These are phyloP conservation scores for Candida methanosorbosa DNA, from an alignment of 805 yeast species.

Conservation along the genomic window DNA sequence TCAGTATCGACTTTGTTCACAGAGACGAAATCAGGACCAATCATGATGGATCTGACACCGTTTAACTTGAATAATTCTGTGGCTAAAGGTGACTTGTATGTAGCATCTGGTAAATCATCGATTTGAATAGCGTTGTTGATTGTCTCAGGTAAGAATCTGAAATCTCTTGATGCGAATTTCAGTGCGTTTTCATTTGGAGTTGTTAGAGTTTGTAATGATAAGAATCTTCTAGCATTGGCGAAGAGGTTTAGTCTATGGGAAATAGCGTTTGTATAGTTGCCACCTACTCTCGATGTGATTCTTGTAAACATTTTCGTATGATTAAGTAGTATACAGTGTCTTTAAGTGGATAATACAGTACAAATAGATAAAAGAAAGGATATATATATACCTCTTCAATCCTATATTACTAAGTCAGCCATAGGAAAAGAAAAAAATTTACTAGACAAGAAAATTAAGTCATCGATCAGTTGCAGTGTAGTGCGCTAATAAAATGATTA, in stretches of 20 bases:
- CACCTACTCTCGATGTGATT: no score
- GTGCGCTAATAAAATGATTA: no score
- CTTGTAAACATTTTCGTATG: neutral
- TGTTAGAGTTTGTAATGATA: conserved; percentile 42
- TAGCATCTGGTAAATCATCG: conserved; percentile 44
- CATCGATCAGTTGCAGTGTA: no score
- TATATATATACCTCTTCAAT: no score
- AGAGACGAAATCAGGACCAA: conserved; percentile 68
- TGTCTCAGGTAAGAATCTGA: conserved; percentile 35
- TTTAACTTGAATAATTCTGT: conserved; percentile 46
- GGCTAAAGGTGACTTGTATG: conserved; percentile 56
- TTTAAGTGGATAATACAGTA: no score
- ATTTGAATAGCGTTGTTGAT: conserved; percentile 38
- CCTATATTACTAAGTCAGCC: no score
- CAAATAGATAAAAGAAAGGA: no score
- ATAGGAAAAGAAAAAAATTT: no score
- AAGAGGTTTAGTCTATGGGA: no score
- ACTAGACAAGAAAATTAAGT: no score
- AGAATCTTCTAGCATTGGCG: no score
- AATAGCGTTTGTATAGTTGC: no score
- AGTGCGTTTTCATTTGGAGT: conserved; percentile 76
- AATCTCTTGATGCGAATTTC: conserved; percentile 48
- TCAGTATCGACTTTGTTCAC: conserved; percentile 43
- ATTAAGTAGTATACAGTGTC: neutral
- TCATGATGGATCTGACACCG: conserved; percentile 64